Conservation (phyloP, 2,329 filamentous ascomycete species). For the Metarhizium humberi region DNA sequence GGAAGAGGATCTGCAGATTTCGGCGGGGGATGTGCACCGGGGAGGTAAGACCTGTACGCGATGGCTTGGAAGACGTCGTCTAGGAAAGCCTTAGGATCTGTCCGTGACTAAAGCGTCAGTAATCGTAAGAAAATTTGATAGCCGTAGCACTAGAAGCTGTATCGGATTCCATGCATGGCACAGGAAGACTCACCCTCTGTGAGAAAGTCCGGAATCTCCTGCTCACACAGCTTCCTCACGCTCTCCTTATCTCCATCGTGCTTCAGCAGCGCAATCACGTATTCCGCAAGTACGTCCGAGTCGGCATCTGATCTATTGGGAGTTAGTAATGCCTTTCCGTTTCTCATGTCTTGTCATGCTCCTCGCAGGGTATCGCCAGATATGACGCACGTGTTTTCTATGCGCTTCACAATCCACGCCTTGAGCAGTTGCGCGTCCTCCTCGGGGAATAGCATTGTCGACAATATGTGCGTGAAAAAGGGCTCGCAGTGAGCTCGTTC, state of each 20-base stretch:
- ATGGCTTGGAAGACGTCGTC: conserved; percentile 62
- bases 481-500: neutral
- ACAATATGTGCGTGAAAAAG: neutral
- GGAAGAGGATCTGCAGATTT: neutral
- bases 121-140: neutral
- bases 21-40: conserved; percentile 30
- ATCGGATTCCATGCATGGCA: conserved; percentile 1
- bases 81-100: conserved; percentile 46
- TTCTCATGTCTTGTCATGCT: neutral
- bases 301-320: conserved; percentile 64
- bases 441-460: conserved; percentile 52
- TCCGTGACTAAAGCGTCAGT: neutral
- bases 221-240: conserved; percentile 58
- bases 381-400: conserved; percentile 59
- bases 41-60: conserved; percentile 50
- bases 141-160: neutral
- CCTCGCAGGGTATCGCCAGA: neutral
- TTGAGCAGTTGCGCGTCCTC: conserved; percentile 57
- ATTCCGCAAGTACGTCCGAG: conserved; percentile 73
- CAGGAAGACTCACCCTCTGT: conserved; percentile 44
- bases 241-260: conserved; percentile 57
- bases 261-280: conserved; percentile 67
- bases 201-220: conserved; percentile 67
- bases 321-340: conserved; percentile 4
- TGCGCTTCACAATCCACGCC: conserved; percentile 67